Conservation (phyloP, 306 rosid genomes). For the Rosa lucieae region DNA sequence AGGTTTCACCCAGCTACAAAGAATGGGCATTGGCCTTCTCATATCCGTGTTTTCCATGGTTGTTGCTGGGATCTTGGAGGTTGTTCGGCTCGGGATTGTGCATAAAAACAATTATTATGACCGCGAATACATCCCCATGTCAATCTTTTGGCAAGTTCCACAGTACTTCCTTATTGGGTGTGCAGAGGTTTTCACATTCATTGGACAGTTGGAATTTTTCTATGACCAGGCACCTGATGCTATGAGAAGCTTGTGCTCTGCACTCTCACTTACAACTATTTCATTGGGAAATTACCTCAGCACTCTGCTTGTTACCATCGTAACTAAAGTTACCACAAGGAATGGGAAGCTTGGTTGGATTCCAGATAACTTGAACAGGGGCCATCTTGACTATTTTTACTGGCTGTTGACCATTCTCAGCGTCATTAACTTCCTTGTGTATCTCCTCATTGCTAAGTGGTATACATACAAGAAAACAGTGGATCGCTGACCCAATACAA, state of each 20-base stretch:
- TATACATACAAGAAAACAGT: constrained; percentile 57
- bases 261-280: constrained; percentile 67
- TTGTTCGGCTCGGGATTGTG: constrained; percentile 48
- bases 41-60: constrained; percentile 67
- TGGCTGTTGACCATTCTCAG: constrained; percentile 71
- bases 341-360: constrained; percentile 79
- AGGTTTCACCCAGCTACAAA: constrained; percentile 75
- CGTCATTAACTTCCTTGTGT: constrained; percentile 53
- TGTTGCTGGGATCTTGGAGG: constrained; percentile 67
- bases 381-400: constrained; percentile 81
- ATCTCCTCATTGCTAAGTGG: constrained; percentile 58
- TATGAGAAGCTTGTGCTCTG: constrained; percentile 78
- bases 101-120: constrained; percentile 56
- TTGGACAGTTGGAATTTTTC: constrained; percentile 67
- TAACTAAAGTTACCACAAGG: constrained; percentile 52
- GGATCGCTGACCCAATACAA: constrained; percentile 4
- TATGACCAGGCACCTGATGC: constrained; percentile 86
- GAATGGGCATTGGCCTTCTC: constrained; percentile 80
- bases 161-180: constrained; percentile 84
- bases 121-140: constrained; percentile 52
- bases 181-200: constrained; percentile 68
- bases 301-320: constrained; percentile 65
- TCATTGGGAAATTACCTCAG: constrained; percentile 76
- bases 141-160: constrained; percentile 89
- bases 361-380: constrained; percentile 72